Evolutionary conservation across 2,329 filamentous ascomycete genomes (phyloP), one percentile per base, ranked within the genome.

Genomic region (Pyrenochaeta sp.): DNA sequence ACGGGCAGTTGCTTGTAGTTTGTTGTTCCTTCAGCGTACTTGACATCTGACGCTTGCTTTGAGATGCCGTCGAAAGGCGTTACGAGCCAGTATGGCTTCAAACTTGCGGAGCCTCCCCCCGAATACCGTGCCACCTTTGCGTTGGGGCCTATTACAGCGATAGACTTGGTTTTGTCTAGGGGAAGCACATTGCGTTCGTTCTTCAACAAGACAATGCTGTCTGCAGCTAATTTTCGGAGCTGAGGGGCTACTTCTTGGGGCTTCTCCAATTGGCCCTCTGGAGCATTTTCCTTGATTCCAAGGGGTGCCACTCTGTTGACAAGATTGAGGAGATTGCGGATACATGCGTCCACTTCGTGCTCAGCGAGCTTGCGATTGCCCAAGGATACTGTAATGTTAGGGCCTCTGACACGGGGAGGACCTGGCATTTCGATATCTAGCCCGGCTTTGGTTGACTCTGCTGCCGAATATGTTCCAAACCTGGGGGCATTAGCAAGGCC

Each of bases 111-210:
- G n/a, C 41, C 40, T 7, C 44, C 36, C 2, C 48, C 34, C 7
- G 27, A 36, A 14, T 32, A 49, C 3, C 27, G 22, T 2, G 37
- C 28, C 11, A 44, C 13, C 31, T 86, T 78, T 2, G 83, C 85
- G 80, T 88, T 88, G 5, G 85, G 85, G 0, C 86, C 86, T 52
- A 89, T 86, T 7, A 89, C 82, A 3, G 85, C 85, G 45, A 88
- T 77, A 7, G 22, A 27, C 10, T 26, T 15, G 9, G 9, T 27
- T 3, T 3, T 15, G 17, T 23, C 22, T 4, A 44, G 18, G 7
- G 44, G 51, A 10, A 55, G 24, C 6, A 47, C 30, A 1, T 37
- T 31, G 4, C 14, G 3, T 5, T 50, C 27, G 13, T 55, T 55
- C 34, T 55, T 55, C 7, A 55, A 17, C 1, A 55, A 14, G 1